These are phyloP conservation scores for Schizosaccharomyces osmophilus DNA, from an alignment of 805 yeast species.

Conservation along the genomic window DNA sequence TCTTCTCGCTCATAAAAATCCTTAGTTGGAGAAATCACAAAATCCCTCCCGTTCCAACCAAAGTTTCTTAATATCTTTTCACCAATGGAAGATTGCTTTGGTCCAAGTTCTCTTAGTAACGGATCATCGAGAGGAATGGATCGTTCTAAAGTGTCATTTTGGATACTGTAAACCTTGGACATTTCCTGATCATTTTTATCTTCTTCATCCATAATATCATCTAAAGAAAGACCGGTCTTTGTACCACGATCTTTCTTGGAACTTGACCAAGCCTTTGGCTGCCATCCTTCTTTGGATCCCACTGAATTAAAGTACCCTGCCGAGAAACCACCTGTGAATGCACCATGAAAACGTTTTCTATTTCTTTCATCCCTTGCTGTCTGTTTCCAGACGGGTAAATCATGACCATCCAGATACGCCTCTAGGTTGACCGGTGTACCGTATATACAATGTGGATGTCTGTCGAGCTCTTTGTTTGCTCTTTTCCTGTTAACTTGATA, in stretches of 20 bases:
- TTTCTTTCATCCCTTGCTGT: slow-evolving; percentile 10
- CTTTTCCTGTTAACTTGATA: neutral
- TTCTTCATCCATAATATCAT: slow-evolving; percentile 16
- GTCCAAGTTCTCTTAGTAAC: neutral
- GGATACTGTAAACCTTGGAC: neutral
- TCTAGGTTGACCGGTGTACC: neutral
- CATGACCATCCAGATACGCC: neutral
- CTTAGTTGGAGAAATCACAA: neutral
- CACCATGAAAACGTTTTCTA: slow-evolving; percentile 13
- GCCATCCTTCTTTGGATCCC: slow-evolving; percentile 16
- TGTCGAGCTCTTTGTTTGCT: neutral
- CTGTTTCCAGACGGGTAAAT: slow-evolving; percentile 8
- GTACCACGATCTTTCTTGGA: slow-evolving; percentile 7
- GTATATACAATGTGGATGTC: neutral
- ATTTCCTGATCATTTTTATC: slow-evolving; percentile 11
- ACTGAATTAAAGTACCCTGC: slow-evolving; percentile 16
- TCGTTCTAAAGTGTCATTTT: slow-evolving; percentile 6
- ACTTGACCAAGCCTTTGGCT: slow-evolving; percentile 11
- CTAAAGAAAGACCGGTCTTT: slow-evolving; percentile 5
- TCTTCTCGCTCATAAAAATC: neutral
- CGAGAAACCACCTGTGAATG: slow-evolving; percentile 16
- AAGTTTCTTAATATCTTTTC: slow-evolving; percentile 10
- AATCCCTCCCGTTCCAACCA: neutral
- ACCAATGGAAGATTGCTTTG: neutral
- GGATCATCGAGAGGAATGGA: slow-evolving; percentile 3